Evolutionary conservation across 2,329 filamentous ascomycete species (phyloP), one percentile per base, ranked within the genome.

Genomic region (Ophiostoma ulmi): DNA sequence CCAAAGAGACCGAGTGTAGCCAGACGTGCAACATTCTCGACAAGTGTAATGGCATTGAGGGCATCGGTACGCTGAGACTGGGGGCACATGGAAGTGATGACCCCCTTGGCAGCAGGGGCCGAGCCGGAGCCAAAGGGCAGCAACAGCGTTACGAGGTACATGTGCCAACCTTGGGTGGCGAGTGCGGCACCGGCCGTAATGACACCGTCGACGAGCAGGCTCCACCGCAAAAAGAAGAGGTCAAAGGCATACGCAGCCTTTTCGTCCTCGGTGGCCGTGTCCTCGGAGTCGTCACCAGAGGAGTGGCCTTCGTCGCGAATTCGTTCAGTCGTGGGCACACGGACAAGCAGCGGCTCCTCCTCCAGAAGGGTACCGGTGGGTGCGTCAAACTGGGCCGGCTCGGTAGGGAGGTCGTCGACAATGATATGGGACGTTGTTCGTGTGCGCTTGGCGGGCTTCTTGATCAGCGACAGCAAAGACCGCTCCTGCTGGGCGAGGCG

Each of bases 51-150:
- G 0, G 88, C 89, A 55, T 88, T 88, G 3, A 92, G 80, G 0
- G 90, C 90, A 75, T 92, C 90, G 0, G 86, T 83, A 0, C 89
- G 83, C 70, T 90, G 85, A 0, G 82, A 82, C 1, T 86, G 81
- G 0, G 88, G 81, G 64, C 88, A 88, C 88, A 92, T 90, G 71
- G 90, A 86, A 0, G 90, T 85, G 72, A 92, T 91, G n/a, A 90
- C 88, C 0, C 90, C 90, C 74, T 92, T 92, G 1, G 89, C 88
- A 0, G 90, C 88, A 0, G 89, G 85, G 0, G 88, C 90, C 0
- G 89, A 89, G 0, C 90, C 90, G 0, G 89, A 90, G 0, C 88
- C 89, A 39, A 92, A 86, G 0, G 90, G 90, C 0, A 92, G 81
- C 1, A 91, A 76, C 36, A 86, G 84, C 0, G 88, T 88, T 1